These are phyloP conservation scores for Casuarina cunninghamiana DNA, from an alignment of 306 rosid species.

Conservation along the genomic window DNA sequence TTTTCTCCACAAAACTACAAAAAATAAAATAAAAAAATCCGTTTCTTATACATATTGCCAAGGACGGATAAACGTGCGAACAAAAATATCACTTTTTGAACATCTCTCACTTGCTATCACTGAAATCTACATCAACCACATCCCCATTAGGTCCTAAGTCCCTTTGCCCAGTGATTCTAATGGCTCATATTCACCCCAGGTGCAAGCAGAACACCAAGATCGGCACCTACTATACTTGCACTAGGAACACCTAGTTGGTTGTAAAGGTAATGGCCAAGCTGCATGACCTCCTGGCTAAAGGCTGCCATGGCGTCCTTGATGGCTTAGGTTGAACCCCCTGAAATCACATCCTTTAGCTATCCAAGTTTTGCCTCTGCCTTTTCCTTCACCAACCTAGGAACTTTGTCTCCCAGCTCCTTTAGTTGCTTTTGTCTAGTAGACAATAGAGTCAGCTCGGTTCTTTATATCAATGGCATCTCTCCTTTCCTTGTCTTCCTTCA, in stretches of 20 bases:
- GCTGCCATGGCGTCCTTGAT: slow-evolving; percentile 88
- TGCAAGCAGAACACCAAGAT: slow-evolving; percentile 36
- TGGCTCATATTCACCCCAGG: slow-evolving; percentile 70
- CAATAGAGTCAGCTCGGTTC: slow-evolving; percentile 79
- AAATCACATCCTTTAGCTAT: slow-evolving; percentile 76
- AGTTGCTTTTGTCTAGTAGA: slow-evolving; percentile 90
- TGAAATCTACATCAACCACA: slow-evolving; percentile 83
- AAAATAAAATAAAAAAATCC: neutral
- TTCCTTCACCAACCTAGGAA: slow-evolving; percentile 78
- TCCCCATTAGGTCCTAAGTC: slow-evolving; percentile 56
- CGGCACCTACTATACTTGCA: neutral
- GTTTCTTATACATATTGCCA: neutral
- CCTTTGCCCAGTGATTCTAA: slow-evolving; percentile 70
- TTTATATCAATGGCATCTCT: slow-evolving; percentile 70
- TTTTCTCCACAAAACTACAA: neutral
- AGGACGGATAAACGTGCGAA: neutral
- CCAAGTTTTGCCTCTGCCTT: slow-evolving; percentile 85
- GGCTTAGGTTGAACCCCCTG: slow-evolving; percentile 74
- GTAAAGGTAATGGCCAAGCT: slow-evolving; percentile 86
- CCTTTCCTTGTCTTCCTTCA: slow-evolving; percentile 89
- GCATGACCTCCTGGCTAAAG: slow-evolving; percentile 96
- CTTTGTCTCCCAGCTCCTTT: slow-evolving; percentile 91
- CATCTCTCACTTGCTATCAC: slow-evolving; percentile 58
- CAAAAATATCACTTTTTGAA: neutral
- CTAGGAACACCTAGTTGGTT: slow-evolving; percentile 79